A percentile compares a stretch with the other conserved stretches of the same genome.
Conservation (phyloP, 306 rosid genomes). For the Vigna radiata region DNA sequence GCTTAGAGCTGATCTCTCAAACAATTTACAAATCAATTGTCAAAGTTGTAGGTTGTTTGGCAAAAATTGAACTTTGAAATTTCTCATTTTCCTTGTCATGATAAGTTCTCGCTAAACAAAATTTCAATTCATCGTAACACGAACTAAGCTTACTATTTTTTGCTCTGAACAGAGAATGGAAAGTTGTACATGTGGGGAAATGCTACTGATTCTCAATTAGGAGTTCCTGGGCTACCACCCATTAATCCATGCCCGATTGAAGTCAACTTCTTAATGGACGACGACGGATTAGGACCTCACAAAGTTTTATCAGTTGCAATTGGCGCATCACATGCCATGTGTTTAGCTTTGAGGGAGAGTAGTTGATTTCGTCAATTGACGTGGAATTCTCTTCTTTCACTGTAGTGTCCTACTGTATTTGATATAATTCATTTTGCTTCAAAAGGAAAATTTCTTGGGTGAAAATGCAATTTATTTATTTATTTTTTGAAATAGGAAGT, state of each 20-base stretch:
- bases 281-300: slow-evolving; percentile 78
- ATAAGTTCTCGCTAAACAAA: not conserved
- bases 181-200: slow-evolving; percentile 93
- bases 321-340: slow-evolving; percentile 89
- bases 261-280: slow-evolving; percentile 81
- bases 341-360: slow-evolving; percentile 67
- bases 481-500: no score
- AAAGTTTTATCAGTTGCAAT: slow-evolving; percentile 73
- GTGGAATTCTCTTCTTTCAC: slow-evolving; percentile 21
- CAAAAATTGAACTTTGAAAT: slow-evolving; percentile 12
- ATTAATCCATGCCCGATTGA: slow-evolving; percentile 69
- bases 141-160: slow-evolving; percentile 30
- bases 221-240: slow-evolving; percentile 91
- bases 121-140: slow-evolving; percentile 19
- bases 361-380: slow-evolving; percentile 22
- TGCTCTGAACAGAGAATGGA: slow-evolving; percentile 66
- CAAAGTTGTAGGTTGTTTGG: not conserved
- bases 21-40: not conserved
- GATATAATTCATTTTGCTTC: slow-evolving; percentile 36
- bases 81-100: not conserved
- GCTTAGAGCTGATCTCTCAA: not conserved
- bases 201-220: slow-evolving; percentile 78
- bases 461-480: slow-evolving; percentile 11
- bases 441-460: slow-evolving; percentile 20
- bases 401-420: not conserved